Conservation (phyloP, 1,284 basidiomycete species). For the Leccinum cinnamomeum region DNA sequence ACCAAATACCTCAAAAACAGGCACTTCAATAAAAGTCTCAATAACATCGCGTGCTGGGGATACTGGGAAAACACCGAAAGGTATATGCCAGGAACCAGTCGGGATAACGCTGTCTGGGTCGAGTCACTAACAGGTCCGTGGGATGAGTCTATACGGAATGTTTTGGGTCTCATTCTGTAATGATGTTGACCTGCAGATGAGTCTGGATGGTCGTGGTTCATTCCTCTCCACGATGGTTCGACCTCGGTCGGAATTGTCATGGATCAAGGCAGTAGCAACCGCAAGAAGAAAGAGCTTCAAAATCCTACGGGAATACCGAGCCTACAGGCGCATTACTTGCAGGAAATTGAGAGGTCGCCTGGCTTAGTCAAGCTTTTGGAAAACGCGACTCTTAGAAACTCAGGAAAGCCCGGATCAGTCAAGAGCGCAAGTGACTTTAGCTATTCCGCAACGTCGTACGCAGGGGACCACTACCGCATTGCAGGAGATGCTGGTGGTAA, state of each 20-base stretch:
- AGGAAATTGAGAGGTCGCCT: conserved; percentile 29
- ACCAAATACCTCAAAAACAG: neutral
- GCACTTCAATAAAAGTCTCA: neutral
- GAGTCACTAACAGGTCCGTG: conserved; percentile 25
- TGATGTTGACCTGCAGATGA: too few species aligned
- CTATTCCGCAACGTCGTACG: neutral
- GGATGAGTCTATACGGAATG: neutral
- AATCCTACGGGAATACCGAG: conserved; percentile 8
- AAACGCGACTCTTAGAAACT: conserved; percentile 20
- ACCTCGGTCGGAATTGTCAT: neutral
- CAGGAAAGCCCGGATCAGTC: neutral
- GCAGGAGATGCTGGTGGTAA: neutral
- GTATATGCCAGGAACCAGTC: conserved; percentile 19
- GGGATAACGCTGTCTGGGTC: conserved; percentile 31
- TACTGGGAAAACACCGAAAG: conserved; percentile 45
- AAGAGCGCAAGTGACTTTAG: neutral
- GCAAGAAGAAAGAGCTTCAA: conserved; percentile 33
- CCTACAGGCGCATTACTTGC: conserved; percentile 9
- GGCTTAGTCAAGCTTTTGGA: conserved; percentile 37
- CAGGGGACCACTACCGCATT: too few species aligned
- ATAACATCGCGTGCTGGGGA: conserved; percentile 38
- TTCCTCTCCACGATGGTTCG: neutral
- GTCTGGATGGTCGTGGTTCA: neutral
- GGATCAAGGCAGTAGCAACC: conserved; percentile 35
- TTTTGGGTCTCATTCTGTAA: too few species aligned